These are phyloP conservation scores for Aureobasidium sp. DNA, from an alignment of 2,329 filamentous ascomycete genomes.

Conservation along the genomic window DNA sequence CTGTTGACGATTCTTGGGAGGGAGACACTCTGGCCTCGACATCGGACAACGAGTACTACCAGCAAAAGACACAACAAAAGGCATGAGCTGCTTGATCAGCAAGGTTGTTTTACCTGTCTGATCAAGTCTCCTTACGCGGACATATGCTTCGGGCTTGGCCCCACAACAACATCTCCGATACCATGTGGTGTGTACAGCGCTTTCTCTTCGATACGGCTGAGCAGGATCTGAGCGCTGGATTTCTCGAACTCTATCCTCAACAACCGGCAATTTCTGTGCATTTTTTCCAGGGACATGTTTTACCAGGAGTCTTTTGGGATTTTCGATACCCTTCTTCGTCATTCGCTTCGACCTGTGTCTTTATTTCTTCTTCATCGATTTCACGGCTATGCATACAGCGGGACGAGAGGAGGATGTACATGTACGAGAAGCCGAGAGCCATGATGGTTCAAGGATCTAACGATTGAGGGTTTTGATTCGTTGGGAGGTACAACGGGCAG, in stretches of 20 bases:
- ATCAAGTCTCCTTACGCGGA: background rate
- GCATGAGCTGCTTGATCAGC: background rate
- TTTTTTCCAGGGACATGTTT: background rate
- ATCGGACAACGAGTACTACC: constrained; percentile 33
- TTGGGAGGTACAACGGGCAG: background rate
- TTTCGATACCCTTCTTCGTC: constrained; percentile 14
- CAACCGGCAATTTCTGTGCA: background rate
- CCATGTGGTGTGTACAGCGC: background rate
- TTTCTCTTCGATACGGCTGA: background rate
- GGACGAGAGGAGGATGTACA: background rate
- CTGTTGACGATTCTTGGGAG: constrained; percentile 52
- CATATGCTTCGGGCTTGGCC: background rate
- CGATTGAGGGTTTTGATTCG: background rate
- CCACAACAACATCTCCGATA: background rate
- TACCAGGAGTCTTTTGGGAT: background rate
- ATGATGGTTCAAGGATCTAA: background rate
- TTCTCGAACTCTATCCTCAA: background rate
- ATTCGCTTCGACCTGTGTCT: constrained; percentile 13
- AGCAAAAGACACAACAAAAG: constrained; percentile 1
- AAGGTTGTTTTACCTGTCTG: background rate
- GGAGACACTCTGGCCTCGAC: constrained; percentile 45
- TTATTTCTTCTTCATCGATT: constrained; percentile 1
- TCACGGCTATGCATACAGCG: constrained; percentile 1
- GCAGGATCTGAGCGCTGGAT: background rate
- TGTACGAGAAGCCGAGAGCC: background rate